Percentiles rank a stretch among this genome's conserved stretches.
Evolutionary conservation across 305 asterid genomes (phyloP).

Genomic region (Solanum aculeatissimum): DNA sequence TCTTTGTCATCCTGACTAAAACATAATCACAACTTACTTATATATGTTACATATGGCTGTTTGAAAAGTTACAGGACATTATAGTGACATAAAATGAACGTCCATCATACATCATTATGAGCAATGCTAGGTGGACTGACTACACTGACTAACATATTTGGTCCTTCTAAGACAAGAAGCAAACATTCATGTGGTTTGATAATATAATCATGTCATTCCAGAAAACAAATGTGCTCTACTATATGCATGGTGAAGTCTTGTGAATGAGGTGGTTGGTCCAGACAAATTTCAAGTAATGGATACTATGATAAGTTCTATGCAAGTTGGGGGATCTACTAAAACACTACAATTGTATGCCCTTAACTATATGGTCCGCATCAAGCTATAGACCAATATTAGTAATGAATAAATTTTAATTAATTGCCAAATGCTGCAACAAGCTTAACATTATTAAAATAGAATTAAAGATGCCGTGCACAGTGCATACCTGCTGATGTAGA

Average conservation of each 20-base stretch:
- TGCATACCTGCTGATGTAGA: slow-evolving; percentile 66
- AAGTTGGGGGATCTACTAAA: background rate
- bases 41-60: background rate
- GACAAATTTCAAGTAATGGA: background rate
- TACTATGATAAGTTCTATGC: background rate
- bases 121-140: background rate
- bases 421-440: background rate
- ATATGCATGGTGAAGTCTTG: background rate
- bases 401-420: background rate
- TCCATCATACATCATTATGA: background rate
- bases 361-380: background rate
- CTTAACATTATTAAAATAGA: background rate
- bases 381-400: background rate
- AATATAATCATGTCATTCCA: background rate
- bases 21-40: slow-evolving; percentile 7
- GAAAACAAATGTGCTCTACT: background rate
- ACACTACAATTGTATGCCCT: background rate
- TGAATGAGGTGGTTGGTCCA: background rate
- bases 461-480: background rate
- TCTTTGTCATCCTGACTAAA: slow-evolving; percentile 75
- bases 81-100: background rate
- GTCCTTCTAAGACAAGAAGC: background rate
- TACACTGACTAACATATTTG: background rate
- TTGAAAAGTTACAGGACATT: background rate
- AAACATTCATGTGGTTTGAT: background rate